These are phyloP conservation scores for Ampelocalamus luodianensis DNA, from an alignment of 176 grass and related monocot species.

Conservation along the genomic window DNA sequence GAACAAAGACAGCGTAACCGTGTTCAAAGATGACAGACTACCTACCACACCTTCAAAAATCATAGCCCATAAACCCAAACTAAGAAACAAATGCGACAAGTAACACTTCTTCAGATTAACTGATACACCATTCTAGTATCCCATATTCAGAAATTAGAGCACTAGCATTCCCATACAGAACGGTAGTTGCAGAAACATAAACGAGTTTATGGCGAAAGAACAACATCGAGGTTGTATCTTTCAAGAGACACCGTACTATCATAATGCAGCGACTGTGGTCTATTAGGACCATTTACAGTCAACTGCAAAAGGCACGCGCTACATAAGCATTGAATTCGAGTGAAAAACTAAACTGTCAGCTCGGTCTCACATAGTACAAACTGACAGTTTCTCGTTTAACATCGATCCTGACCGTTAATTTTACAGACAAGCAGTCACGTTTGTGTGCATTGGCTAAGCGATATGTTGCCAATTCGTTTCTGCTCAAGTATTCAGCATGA, in stretches of 20 bases:
- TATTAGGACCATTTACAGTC: too few relatives aligned
- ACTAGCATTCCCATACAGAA: neutral
- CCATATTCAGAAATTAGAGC: neutral
- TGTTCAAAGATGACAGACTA: neutral
- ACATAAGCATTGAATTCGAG: neutral
- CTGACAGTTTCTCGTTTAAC: neutral
- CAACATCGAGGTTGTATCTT: neutral
- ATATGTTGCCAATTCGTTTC: neutral
- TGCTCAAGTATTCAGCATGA: neutral
- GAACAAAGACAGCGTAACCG: constrained; percentile 16
- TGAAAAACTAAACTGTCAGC: neutral
- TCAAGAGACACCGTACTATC: neutral
- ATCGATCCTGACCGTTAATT: neutral
- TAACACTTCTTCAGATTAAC: neutral
- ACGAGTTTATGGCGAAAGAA: neutral
- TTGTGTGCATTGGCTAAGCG: too few relatives aligned
- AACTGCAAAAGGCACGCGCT: too few relatives aligned
- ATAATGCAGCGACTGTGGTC: too few relatives aligned
- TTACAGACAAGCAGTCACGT: neutral
- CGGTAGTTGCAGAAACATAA: neutral
- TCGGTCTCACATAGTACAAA: neutral
- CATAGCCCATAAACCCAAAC: neutral
- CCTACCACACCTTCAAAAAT: neutral
- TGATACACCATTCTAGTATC: neutral
- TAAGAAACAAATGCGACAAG: neutral